A percentile compares a stretch with the other conserved stretches of the same genome.
Conservation (phyloP, 2,329 filamentous ascomycete genomes). For the Sordariomycetes sp. region DNA sequence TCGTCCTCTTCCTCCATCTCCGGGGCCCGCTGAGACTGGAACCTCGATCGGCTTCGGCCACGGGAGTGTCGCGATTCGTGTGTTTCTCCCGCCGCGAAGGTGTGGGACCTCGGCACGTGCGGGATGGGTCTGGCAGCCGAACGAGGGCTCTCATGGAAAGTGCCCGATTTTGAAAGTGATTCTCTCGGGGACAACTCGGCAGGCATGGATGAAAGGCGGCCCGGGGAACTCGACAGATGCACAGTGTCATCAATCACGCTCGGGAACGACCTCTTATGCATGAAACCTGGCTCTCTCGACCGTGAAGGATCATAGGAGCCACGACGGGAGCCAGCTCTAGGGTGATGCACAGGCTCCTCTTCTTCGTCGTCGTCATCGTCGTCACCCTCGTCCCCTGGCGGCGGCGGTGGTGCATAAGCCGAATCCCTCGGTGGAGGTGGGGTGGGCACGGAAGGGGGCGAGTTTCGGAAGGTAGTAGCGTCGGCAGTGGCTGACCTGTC, state of each 20-base stretch:
- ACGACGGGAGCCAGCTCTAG: slow-evolving; percentile 17
- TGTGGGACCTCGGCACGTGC: neutral
- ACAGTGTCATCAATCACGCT: neutral
- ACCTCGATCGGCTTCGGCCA: slow-evolving; percentile 2
- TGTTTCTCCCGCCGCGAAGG: neutral
- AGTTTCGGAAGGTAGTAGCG: slow-evolving; percentile 10
- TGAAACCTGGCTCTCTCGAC: neutral
- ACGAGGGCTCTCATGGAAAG: neutral
- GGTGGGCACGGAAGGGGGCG: slow-evolving; percentile 19
- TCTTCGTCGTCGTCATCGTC: slow-evolving; percentile 9
- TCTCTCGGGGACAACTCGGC: neutral
- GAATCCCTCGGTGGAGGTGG: slow-evolving; percentile 17
- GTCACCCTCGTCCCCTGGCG: neutral
- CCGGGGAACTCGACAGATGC: neutral
- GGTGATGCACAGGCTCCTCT: slow-evolving; percentile 18
- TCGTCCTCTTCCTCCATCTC: slow-evolving; percentile 3
- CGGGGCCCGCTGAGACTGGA: neutral
- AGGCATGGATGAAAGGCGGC: neutral
- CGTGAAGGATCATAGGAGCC: slow-evolving; percentile 11
- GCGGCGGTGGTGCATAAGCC: slow-evolving; percentile 12
- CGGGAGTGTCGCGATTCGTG: neutral
- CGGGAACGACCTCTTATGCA: neutral
- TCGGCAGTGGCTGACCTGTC: slow-evolving; percentile 9
- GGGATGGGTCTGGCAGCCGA: neutral
- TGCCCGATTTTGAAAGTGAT: neutral